These are phyloP conservation scores for Trametes cinnabarina DNA, from an alignment of 768 basidiomycete species.

Conservation along the genomic window DNA sequence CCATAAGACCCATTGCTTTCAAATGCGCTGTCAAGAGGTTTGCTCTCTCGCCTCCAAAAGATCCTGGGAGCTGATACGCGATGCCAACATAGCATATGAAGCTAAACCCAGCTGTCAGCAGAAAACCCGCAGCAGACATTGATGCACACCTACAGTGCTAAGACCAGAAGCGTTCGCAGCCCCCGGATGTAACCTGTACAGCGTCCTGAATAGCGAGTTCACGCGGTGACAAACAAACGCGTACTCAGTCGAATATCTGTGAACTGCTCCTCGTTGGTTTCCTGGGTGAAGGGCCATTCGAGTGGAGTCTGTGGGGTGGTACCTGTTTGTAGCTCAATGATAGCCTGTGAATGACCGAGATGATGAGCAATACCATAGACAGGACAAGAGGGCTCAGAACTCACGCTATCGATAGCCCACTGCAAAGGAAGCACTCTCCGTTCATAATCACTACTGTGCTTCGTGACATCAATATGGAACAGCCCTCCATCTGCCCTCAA, in stretches of 20 bases:
- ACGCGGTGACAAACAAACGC: slow-evolving; percentile 21
- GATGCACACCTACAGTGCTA: slow-evolving; percentile 53
- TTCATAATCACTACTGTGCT: slow-evolving; percentile 69
- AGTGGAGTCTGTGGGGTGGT: slow-evolving; percentile 52
- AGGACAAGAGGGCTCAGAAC: slow-evolving; percentile 11
- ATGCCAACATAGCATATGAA: slow-evolving; percentile 74
- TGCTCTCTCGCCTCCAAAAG: slow-evolving; percentile 65
- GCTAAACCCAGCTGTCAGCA: slow-evolving; percentile 30
- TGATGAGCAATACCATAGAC: background rate
- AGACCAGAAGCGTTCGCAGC: slow-evolving; percentile 56
- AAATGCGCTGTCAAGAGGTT: slow-evolving; percentile 65
- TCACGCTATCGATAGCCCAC: slow-evolving; percentile 70
- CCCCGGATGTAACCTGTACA: slow-evolving; percentile 59
- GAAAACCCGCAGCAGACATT: background rate
- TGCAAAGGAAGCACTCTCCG: slow-evolving; percentile 67
- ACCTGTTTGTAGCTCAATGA: slow-evolving; percentile 68
- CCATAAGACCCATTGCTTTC: slow-evolving; percentile 76
- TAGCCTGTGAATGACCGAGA: slow-evolving; percentile 45
- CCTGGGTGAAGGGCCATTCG: slow-evolving; percentile 71
- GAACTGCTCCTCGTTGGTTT: slow-evolving; percentile 63
- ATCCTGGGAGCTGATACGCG: slow-evolving; percentile 74
- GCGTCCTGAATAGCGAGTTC: background rate
- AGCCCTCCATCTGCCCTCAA: slow-evolving; percentile 67
- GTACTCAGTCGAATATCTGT: slow-evolving; percentile 55
- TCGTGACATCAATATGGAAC: slow-evolving; percentile 58